Base-by-base conservation (phyloP, 176 grass and related monocot species). In the barley (Hordeum vulgare) region DNA sequence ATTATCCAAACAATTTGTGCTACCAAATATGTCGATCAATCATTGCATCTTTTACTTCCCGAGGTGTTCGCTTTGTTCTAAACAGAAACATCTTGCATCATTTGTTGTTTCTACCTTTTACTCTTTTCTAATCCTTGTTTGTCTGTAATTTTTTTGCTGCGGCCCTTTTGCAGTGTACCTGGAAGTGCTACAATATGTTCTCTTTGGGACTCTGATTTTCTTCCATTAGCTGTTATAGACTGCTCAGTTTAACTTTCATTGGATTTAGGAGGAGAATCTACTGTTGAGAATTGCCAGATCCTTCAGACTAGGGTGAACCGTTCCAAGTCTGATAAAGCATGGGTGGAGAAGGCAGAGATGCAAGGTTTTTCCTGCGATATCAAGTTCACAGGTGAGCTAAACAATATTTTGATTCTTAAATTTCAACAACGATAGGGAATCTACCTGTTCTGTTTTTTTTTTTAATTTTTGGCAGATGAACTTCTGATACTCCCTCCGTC, bases 301-400 rank as follows among this genome's bases (percentile, higher is more conserved):
- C 95, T 98, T 21, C 95, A 94, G 61, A 94, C 95, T 63, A 89
- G 95, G 66, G 95, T 94, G 10, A 98, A 98, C 42, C 71, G 95
- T 20, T 91, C 84, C 21, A 98, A 98, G 81, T 94, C 95, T 69
- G 81, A 93, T 83, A 98, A 98, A 84, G 41, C 90, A 63, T 93
- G 88, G 92, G 80, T 98, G 33, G 86, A 88, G 35, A 71, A 94
- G 81, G 81, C 86, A 13, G 92, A 94, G 57, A 84, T 98, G 80
- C 60, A 37, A 35, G 92, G 95, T 49, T 97, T 93, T 85, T 98
- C 95, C 35, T 98, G 95, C 25, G 90, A 95, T 77, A 86, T 98
- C 61, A 90, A 91, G 79, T 98, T 98, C 78, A 91, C 90, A n/a
- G 95, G 92, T 94, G 54, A 85, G 84, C 73, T 36, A 39, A 39